Percentiles rank a stretch among this genome's conserved stretches.
These are phyloP conservation scores for Candida easanensis DNA, from an alignment of 805 yeast species.

Conservation along the genomic window DNA sequence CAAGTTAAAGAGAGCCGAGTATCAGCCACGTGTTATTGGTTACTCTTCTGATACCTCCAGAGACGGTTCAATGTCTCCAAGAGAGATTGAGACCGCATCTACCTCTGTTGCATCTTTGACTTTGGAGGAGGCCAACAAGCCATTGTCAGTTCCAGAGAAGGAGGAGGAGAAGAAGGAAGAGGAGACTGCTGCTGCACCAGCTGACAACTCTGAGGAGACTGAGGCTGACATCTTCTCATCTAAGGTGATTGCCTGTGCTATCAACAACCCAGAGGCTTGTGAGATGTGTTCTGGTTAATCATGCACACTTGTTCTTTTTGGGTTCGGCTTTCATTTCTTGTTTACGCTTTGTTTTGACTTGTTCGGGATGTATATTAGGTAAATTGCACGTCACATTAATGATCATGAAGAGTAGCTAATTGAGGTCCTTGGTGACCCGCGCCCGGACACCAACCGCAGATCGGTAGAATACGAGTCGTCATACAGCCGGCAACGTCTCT, in stretches of 20 bases:
- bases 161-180: slow-evolving; percentile 12
- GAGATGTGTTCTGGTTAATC: slow-evolving; percentile 96
- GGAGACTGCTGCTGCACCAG: slow-evolving; percentile 27
- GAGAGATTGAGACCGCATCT: slow-evolving; percentile 33
- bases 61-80: slow-evolving; percentile 30
- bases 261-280: slow-evolving; percentile 95
- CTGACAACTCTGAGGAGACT: slow-evolving; percentile 34
- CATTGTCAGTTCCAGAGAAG: slow-evolving; percentile 28
- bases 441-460: no score
- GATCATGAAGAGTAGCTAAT: background rate
- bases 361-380: slow-evolving; percentile 1
- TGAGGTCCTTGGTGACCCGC: slow-evolving; percentile 1
- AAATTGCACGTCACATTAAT: background rate
- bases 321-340: slow-evolving; percentile 2
- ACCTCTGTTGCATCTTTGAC: slow-evolving; percentile 40
- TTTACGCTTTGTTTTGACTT: background rate
- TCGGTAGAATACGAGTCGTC: background rate
- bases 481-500: no score
- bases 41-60: slow-evolving; percentile 21
- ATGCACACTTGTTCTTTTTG: slow-evolving; percentile 3
- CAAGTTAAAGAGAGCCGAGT: slow-evolving; percentile 37
- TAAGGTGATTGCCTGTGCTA: slow-evolving; percentile 94
- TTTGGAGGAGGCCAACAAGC: slow-evolving; percentile 33
- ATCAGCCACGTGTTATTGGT: slow-evolving; percentile 26
- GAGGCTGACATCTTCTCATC: slow-evolving; percentile 88